Evolutionary conservation across 768 basidiomycete species (phyloP).

Genomic region (Rickenella mellea): DNA sequence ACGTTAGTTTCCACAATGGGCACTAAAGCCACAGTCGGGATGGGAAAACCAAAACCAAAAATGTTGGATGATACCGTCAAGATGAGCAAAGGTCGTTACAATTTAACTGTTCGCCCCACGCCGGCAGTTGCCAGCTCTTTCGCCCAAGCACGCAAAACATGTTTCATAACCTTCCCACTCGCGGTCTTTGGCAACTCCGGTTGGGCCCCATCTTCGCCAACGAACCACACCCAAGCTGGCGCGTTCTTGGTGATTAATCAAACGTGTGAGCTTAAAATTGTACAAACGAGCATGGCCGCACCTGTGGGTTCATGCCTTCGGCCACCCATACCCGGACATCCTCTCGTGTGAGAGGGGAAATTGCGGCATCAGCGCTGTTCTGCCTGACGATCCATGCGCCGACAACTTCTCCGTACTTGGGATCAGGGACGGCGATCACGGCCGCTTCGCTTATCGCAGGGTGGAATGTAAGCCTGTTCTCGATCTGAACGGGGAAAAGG

Average conservation of each 20-base stretch:
- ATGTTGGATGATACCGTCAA: no score
- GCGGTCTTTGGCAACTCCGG: slow-evolving; percentile 73
- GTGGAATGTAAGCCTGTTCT: slow-evolving; percentile 56
- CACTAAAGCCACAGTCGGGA: no score
- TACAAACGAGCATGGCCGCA: slow-evolving; percentile 16
- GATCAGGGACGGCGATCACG: slow-evolving; percentile 61
- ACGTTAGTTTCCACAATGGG: no score
- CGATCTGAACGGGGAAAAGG: slow-evolving; percentile 77
- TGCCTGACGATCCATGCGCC: slow-evolving; percentile 66
- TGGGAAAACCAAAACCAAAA: no score
- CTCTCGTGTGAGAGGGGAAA: slow-evolving; percentile 29
- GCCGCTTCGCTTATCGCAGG: slow-evolving; percentile 61
- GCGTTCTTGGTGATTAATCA: slow-evolving; percentile 42
- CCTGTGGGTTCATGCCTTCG: slow-evolving; percentile 71
- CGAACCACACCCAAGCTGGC: slow-evolving; percentile 77
- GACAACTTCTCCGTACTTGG: slow-evolving; percentile 65
- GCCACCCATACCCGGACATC: slow-evolving; percentile 46
- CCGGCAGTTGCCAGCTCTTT: slow-evolving; percentile 36
- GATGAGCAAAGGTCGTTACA: no score
- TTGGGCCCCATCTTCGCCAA: slow-evolving; percentile 52
- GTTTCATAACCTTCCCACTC: slow-evolving; percentile 83
- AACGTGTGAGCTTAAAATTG: not conserved
- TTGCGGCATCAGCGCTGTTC: slow-evolving; percentile 6
- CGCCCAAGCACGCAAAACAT: slow-evolving; percentile 64
- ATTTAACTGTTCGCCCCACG: slow-evolving; percentile 23